Percentiles rank a stretch among this genome's conserved stretches.
phyloP scores from a whole-genome alignment of 1,284 basidiomycete genomes.

The Neonothopanus nambi region DNA sequence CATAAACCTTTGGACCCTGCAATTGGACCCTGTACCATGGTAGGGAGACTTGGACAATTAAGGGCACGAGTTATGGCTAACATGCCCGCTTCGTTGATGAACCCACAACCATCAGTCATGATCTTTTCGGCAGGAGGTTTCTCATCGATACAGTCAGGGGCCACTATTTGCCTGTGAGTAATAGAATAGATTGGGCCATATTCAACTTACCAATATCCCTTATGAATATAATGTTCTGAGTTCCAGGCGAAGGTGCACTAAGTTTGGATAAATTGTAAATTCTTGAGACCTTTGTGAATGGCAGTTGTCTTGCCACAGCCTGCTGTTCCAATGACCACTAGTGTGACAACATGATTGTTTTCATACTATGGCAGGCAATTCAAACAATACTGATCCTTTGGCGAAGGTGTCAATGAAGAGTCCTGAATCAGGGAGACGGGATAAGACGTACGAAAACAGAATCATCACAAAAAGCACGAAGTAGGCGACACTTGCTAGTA shows the following conservation, averaged over 20 bases:
- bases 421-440: not conserved
- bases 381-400: slow-evolving; percentile 77
- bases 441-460: slow-evolving; percentile 74
- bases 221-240: too few relatives aligned
- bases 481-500: slow-evolving; percentile 87
- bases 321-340: slow-evolving; percentile 67
- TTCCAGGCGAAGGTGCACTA: too few relatives aligned
- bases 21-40: slow-evolving; percentile 70
- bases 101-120: too few relatives aligned
- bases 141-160: too few relatives aligned
- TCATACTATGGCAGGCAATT: too few relatives aligned
- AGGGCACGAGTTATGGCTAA: slow-evolving; percentile 43
- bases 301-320: slow-evolving; percentile 74
- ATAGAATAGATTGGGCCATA: too few relatives aligned
- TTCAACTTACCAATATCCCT: too few relatives aligned
- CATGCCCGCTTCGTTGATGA: slow-evolving; percentile 62
- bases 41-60: slow-evolving; percentile 43
- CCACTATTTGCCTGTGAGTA: too few relatives aligned
- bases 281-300: slow-evolving; percentile 66
- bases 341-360: slow-evolving; percentile 39
- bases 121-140: too few relatives aligned
- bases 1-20: slow-evolving; percentile 71
- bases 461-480: slow-evolving; percentile 91
- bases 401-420: slow-evolving; percentile 1
- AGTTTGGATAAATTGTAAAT: slow-evolving; percentile 52